Evolutionary conservation across 257 asterid species (phyloP).

Genomic region (Solanum clarkiae): DNA sequence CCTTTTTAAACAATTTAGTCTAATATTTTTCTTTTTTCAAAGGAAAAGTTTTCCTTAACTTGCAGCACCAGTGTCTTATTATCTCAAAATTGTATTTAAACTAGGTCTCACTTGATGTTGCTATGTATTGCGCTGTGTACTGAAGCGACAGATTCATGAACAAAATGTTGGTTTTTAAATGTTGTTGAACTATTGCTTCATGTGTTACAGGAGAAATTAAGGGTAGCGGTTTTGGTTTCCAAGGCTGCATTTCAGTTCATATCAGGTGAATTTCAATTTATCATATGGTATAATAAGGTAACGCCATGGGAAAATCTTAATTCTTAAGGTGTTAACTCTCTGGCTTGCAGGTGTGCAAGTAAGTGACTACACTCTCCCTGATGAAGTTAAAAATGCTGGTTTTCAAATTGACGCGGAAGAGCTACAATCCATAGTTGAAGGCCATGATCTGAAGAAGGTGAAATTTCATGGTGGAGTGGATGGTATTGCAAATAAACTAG

Average conservation of each 20-base stretch:
- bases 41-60: not conserved
- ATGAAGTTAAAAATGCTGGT: conserved; percentile 61
- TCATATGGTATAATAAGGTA: not conserved
- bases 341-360: conserved; percentile 38
- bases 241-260: conserved; percentile 74
- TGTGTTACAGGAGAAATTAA: conserved; percentile 54
- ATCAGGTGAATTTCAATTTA: conserved; percentile 34
- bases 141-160: not conserved
- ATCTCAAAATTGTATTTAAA: not conserved
- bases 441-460: conserved; percentile 51
- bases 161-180: not conserved
- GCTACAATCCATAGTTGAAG: conserved; percentile 64
- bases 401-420: conserved; percentile 69
- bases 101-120: not conserved
- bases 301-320: not conserved
- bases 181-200: not conserved
- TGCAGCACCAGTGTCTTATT: not conserved
- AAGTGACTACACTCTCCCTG: conserved; percentile 53
- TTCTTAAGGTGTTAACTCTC: not conserved
- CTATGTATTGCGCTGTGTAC: not conserved
- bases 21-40: not conserved
- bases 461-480: conserved; percentile 58
- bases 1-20: not conserved
- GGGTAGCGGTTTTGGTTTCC: conserved; percentile 79
- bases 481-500: conserved; percentile 50